Evolutionary conservation across 177 flowering plant genomes (phyloP), one percentile per base, ranked within the genome.

Genomic region (Vitis hybrid): DNA sequence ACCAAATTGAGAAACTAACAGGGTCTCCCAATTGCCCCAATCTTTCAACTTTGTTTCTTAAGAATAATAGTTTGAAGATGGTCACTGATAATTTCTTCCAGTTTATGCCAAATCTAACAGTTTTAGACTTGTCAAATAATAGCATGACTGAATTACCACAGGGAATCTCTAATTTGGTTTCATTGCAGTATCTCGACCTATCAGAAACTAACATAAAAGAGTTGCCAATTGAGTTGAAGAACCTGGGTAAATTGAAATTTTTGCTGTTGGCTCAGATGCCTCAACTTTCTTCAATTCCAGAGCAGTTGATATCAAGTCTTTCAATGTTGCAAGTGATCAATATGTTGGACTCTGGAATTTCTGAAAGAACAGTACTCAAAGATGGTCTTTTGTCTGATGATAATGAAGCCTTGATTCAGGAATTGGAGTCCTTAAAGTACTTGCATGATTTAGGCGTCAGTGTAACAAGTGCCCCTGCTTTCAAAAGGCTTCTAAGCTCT

Each of bases 161-260:
- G 1, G 74, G 66, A 27, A 64, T 75, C 21, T 59, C 56, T 18
- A 2, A 16, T 1, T 52, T 72, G 27, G 62, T 56, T 1, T 64
- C 61, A 3, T n/a, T 79, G 16, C 70, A 64, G 10, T 60, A 60
- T 57, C 76, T 75, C 4, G 48, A 59, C 48, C 58, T 79, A 9
- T 75, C 78, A 10, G 0, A 13, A 0, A 79, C 78, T 9, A 11
- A 59, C 2, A 69, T 79, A 50, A 15, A 4, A 4, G 21, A 15
- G 7, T 15, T 79, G 52, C 78, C 81, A 51, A 14, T 52, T 14
- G 64, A 64, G 35, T 13, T 64, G 12, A 52, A 51, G 12, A 15
- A 14, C 8, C 66, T 75, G 67, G 55, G 0, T 5, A 65, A 58
- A 12, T 11, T 75, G 19, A 70, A 60, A 52, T 70, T 14, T 27